phyloP scores from a whole-genome alignment of 176 grass and related monocot species.

The Guadua angustifolia region DNA sequence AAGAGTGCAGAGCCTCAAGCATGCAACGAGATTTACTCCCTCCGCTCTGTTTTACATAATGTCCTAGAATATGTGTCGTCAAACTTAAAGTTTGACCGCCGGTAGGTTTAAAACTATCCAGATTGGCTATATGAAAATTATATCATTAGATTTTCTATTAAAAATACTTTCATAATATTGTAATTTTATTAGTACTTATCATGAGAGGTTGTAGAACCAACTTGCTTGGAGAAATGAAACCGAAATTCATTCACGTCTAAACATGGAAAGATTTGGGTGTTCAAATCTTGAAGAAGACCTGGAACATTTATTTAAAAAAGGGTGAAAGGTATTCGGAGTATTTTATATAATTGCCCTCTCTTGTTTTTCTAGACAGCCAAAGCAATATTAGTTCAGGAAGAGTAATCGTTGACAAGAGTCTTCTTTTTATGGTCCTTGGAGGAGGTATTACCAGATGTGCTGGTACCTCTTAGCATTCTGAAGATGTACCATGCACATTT shows the following conservation, averaged over 20 bases:
- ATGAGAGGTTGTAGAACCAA: conserved; percentile 21
- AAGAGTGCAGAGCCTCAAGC: not conserved
- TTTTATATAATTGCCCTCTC: not conserved
- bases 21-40: not conserved
- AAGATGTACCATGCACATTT: not conserved
- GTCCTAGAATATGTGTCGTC: no score
- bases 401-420: not conserved
- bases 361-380: conserved; percentile 26
- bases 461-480: not conserved
- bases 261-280: conserved; percentile 1
- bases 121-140: no score
- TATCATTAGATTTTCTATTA: no score
- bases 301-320: conserved; percentile 1
- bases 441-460: not conserved
- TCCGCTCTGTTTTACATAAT: no score
- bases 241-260: not conserved
- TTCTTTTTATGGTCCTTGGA: not conserved
- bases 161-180: no score
- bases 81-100: no score
- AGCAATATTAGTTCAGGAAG: conserved; percentile 6
- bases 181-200: not conserved
- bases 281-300: not conserved
- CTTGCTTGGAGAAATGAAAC: conserved; percentile 24
- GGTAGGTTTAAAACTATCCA: no score
- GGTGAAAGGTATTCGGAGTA: not conserved